phyloP scores from a whole-genome alignment of 2,329 filamentous ascomycete genomes.

The Apiospora kogelbergensis region DNA sequence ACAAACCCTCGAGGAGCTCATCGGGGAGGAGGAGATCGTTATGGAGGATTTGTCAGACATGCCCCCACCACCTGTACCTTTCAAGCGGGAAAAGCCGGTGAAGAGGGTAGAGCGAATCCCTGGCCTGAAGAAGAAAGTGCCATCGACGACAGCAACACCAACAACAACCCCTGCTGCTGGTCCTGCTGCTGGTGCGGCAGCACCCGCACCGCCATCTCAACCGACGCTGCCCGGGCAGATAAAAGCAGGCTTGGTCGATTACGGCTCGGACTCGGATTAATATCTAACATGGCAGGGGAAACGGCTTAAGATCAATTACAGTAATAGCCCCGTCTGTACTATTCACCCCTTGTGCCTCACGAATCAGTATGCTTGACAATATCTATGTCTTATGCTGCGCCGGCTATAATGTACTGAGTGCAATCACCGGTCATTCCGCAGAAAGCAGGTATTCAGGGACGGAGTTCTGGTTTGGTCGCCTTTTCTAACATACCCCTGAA shows the following conservation, averaged over 20 bases:
- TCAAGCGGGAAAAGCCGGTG: constrained; percentile 61
- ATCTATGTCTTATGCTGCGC: not conserved
- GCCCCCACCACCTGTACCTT: constrained; percentile 55
- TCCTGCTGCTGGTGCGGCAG: not conserved
- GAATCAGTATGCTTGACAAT: not conserved
- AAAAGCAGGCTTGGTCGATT: constrained; percentile 4
- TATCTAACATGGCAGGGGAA: not conserved
- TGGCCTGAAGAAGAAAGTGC: constrained; percentile 73
- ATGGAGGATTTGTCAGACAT: constrained; percentile 22
- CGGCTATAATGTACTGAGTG: not conserved
- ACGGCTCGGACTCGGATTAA: constrained; percentile 20
- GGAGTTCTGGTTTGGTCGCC: not conserved
- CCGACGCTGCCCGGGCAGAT: not conserved
- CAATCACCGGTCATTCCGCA: not conserved
- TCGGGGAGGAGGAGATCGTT: constrained; percentile 33
- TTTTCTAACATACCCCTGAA: not conserved
- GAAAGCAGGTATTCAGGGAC: not conserved
- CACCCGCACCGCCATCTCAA: constrained; percentile 4
- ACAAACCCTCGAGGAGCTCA: constrained; percentile 46
- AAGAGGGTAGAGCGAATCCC: constrained; percentile 88
- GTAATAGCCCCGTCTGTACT: not conserved
- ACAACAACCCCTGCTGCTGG: constrained; percentile 44
- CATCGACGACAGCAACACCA: not conserved
- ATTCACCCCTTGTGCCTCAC: not conserved
- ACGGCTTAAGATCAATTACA: not conserved